These are phyloP conservation scores for Colletotrichum costaricense DNA, from an alignment of 2,329 filamentous ascomycete genomes.

Conservation along the genomic window DNA sequence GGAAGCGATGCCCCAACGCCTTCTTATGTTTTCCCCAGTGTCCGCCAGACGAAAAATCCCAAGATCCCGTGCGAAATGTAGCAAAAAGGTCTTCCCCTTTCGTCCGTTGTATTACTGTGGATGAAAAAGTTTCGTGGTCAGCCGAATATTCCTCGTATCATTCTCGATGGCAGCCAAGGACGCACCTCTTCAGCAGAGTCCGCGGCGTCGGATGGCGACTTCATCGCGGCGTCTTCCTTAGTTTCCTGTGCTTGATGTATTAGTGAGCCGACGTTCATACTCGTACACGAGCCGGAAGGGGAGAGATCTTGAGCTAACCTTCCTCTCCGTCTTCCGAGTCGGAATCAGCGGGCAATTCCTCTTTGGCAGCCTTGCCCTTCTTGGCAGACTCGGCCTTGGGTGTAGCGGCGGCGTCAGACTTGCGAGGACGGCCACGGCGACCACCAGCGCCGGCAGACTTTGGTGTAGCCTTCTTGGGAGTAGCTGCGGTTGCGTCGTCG, in stretches of 20 bases:
- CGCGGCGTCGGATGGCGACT: conserved; percentile 20
- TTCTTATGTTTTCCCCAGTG: neutral
- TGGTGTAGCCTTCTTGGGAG: conserved; percentile 21
- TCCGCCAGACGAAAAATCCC: neutral
- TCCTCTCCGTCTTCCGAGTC: conserved; percentile 22
- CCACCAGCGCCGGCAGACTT: conserved; percentile 25
- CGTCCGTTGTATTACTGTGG: conserved; percentile 20
- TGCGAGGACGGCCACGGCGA: conserved; percentile 48
- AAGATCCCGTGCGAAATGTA: conserved; percentile 9
- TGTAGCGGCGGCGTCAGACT: conserved; percentile 39
- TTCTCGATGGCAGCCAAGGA: conserved; percentile 21
- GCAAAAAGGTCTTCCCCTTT: conserved; percentile 7
- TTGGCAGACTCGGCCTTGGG: conserved; percentile 40
- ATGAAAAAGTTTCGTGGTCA: conserved; percentile 18
- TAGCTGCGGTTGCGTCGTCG: conserved; percentile 29
- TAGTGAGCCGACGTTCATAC: conserved; percentile 17
- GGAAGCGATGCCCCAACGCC: conserved; percentile 3
- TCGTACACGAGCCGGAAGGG: neutral
- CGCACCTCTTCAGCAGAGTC: conserved; percentile 30
- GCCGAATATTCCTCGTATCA: conserved; percentile 26
- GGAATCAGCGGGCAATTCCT: conserved; percentile 11
- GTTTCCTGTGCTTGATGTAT: conserved; percentile 8
- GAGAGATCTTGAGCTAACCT: conserved; percentile 18
- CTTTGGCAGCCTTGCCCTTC: conserved; percentile 25
- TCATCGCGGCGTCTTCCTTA: neutral